Base-by-base conservation (phyloP, 176 grass and related monocot genomes). In the Neostapfia colusana region DNA sequence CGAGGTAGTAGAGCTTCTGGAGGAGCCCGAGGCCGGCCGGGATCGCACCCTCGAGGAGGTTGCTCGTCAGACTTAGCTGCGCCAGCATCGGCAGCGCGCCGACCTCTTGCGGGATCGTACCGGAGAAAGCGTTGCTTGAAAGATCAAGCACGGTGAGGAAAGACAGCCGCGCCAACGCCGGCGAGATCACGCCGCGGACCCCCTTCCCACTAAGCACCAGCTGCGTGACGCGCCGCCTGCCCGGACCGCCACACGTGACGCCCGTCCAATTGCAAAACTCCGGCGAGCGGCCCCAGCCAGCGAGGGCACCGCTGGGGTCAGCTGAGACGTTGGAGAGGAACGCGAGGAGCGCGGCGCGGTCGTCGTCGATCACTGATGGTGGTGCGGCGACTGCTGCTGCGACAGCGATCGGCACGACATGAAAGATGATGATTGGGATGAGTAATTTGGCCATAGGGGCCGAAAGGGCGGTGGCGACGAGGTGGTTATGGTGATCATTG, bases 41-140 rank as follows among this genome's bases (percentile, higher is more conserved):
- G 68, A 95, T 84, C 13, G 43, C 10, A 0, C 86, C 92, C 8
- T 67, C 55, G 39, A 95, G 85, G 71, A 91, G 74, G 53, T 96
- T 96, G 58, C 42, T 73, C 20, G 81, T 46, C 64, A 96, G 49
- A 54, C 89, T 96, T 66, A 96, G 63, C 79, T 96, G 93, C 63
- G 83, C 54, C 51, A 96, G 59, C 50, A 48, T 40, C 15, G 84
- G 41, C 10, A 96, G 53, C 67, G 44, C 54, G n/a, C 38, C 79
- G 2, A 96, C 40, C 54, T 87, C 89, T 34, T 17, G 39, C 4
- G 89, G 93, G 17, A 96, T 88, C 69, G 27, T 9, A 31, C 86
- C 89, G 27, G 81, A 1, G 44, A 89, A 81, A 4, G 72, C 84
- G 10, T 96, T 96, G 61, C 51, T 72, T 0, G 84, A 96, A 7